Conservation (phyloP, 139 green algal genomes). For the Chlamydomonas sp. region DNA sequence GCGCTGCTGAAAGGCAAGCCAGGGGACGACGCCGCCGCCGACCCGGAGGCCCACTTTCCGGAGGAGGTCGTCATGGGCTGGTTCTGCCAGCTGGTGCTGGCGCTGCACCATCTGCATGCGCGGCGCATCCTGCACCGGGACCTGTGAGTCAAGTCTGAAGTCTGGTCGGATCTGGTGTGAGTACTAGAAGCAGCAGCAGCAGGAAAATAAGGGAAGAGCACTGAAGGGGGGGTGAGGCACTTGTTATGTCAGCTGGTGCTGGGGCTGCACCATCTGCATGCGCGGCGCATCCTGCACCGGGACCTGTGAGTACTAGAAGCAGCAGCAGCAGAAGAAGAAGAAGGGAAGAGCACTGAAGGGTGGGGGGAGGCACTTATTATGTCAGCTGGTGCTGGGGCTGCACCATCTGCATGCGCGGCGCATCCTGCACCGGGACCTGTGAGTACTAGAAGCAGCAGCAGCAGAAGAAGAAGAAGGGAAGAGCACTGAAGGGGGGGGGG, state of each 20-base stretch:
- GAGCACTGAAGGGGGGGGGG: constrained; percentile 37
- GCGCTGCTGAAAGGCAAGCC: constrained; percentile 35
- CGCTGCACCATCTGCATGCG: constrained; percentile 48
- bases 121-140: constrained; percentile 41
- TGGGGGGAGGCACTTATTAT: constrained; percentile 45
- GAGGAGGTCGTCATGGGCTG: constrained; percentile 51
- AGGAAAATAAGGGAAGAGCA: too few relatives aligned
- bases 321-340: too few relatives aligned
- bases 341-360: constrained; percentile 32
- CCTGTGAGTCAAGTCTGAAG: too few relatives aligned
- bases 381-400: constrained; percentile 50
- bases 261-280: constrained; percentile 50
- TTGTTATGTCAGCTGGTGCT: constrained; percentile 56
- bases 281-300: constrained; percentile 40
- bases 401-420: constrained; percentile 47
- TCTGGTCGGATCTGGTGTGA: too few relatives aligned
- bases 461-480: too few relatives aligned
- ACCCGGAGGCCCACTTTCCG: constrained; percentile 29
- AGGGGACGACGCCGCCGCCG: constrained; percentile 11
- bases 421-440: constrained; percentile 37
- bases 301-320: too few relatives aligned
- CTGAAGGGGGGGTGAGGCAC: constrained; percentile 43
- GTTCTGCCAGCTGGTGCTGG: constrained; percentile 53
- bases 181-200: too few relatives aligned
- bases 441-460: too few relatives aligned